These are phyloP conservation scores for Thielaviopsis punctulata DNA, from an alignment of 2,329 filamentous ascomycete species.

Conservation along the genomic window DNA sequence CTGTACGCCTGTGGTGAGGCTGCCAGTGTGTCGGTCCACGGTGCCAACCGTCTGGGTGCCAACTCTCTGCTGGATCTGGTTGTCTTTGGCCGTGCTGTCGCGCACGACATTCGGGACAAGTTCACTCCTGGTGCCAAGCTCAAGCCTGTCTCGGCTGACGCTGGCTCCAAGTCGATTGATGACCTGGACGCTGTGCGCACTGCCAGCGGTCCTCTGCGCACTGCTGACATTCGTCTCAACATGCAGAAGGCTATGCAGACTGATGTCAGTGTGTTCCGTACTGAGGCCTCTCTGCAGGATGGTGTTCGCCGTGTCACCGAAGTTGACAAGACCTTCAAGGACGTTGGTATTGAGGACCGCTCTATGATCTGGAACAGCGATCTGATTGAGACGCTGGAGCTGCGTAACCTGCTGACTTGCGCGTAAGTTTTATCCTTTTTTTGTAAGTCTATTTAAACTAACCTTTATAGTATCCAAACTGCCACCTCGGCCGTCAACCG, in stretches of 20 bases:
- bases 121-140: conserved; percentile 69
- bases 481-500: conserved; percentile 78
- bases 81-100: conserved; percentile 93
- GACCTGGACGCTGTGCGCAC: conserved; percentile 74
- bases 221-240: conserved; percentile 68
- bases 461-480: conserved; percentile 55
- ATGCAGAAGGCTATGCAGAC: conserved; percentile 99
- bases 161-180: conserved; percentile 73
- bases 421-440: conserved; percentile 44
- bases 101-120: conserved; percentile 91
- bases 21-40: conserved; percentile 93
- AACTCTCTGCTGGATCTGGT: conserved; percentile 96
- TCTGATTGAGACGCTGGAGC: conserved; percentile 86
- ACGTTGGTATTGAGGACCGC: conserved; percentile 92
- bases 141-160: conserved; percentile 65
- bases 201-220: conserved; percentile 69
- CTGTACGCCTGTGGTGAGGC: conserved; percentile 95
- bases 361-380: conserved; percentile 99
- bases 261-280: conserved; percentile 92
- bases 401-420: conserved; percentile 91
- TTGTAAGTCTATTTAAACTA: conserved; percentile 10
- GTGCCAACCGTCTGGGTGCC: conserved; percentile 91
- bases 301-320: conserved; percentile 76
- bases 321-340: conserved; percentile 61
- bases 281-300: conserved; percentile 81